Conservation (phyloP, 176 grass and related monocot genomes). For the Carex littledalei region DNA sequence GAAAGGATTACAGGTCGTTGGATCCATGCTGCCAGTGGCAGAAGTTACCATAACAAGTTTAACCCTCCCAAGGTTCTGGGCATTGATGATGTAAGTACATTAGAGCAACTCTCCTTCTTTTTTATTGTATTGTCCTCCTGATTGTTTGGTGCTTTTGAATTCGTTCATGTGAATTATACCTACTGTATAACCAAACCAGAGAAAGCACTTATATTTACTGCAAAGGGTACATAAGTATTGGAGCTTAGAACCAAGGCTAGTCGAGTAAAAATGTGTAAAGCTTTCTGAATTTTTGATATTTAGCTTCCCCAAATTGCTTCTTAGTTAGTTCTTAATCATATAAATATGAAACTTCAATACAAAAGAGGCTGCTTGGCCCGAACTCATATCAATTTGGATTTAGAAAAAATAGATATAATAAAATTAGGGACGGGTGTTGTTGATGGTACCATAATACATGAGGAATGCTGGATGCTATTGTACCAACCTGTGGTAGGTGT, state of each 20-base stretch:
- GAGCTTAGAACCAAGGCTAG: not conserved
- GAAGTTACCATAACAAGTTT: slow-evolving; percentile 92
- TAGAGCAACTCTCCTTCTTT: not conserved
- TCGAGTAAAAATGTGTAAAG: not conserved
- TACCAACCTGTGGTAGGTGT: not conserved
- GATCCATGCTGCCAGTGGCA: slow-evolving; percentile 80
- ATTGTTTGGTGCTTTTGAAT: not conserved
- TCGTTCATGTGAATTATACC: not conserved
- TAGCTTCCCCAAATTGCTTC: not conserved
- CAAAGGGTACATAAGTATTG: not conserved
- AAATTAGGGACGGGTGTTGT: not conserved
- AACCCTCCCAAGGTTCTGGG: slow-evolving; percentile 80
- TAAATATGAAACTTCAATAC: not conserved
- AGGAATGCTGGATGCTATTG: not conserved
- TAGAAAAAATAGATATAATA: not conserved
- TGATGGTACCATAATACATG: not conserved
- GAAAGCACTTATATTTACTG: not conserved
- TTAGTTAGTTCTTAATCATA: not conserved
- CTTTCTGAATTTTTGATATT: not conserved
- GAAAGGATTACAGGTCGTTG: slow-evolving; percentile 96
- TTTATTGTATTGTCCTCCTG: not conserved
- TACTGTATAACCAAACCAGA: too few relatives aligned
- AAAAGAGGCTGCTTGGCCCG: not conserved
- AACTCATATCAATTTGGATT: not conserved
- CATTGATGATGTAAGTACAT: slow-evolving; percentile 78